These are phyloP conservation scores for Cadophora gregata DNA, from an alignment of 2,329 filamentous ascomycete species.

Conservation along the genomic window DNA sequence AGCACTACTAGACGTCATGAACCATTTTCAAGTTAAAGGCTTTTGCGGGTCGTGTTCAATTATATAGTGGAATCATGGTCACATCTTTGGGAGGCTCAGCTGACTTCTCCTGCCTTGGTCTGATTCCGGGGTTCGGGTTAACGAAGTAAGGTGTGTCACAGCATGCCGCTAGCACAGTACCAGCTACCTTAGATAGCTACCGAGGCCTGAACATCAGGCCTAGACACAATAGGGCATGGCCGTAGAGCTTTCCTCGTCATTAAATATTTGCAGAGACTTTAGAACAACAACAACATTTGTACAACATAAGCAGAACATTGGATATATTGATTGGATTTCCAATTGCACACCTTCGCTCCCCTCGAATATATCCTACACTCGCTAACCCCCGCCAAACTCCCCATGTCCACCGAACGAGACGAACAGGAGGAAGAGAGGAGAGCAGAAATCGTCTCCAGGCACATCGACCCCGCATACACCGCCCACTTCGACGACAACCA, in stretches of 20 bases:
- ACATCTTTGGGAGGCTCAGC: neutral
- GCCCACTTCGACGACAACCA: conserved; percentile 48
- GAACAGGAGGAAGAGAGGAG: conserved; percentile 28
- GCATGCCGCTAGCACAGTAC: neutral
- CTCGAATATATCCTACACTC: neutral
- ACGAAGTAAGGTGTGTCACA: neutral
- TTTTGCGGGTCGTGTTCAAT: too few species aligned
- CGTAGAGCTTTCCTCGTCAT: neutral
- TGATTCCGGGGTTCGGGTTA: neutral
- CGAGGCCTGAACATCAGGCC: neutral
- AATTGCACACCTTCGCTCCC: neutral
- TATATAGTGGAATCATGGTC: too few species aligned
- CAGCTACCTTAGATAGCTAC: neutral
- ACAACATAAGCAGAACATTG: neutral
- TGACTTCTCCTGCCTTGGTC: neutral
- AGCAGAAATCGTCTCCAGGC: conserved; percentile 48
- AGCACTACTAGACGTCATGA: too few species aligned
- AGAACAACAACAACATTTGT: neutral
- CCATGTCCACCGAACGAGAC: conserved; percentile 24
- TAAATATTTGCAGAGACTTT: neutral
- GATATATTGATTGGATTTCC: neutral
- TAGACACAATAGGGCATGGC: neutral
- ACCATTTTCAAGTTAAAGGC: too few species aligned
- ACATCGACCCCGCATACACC: conserved; percentile 51
- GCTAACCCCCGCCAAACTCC: neutral